Evolutionary conservation across 257 asterid species (phyloP).

Genomic region (Solanum piurae): DNA sequence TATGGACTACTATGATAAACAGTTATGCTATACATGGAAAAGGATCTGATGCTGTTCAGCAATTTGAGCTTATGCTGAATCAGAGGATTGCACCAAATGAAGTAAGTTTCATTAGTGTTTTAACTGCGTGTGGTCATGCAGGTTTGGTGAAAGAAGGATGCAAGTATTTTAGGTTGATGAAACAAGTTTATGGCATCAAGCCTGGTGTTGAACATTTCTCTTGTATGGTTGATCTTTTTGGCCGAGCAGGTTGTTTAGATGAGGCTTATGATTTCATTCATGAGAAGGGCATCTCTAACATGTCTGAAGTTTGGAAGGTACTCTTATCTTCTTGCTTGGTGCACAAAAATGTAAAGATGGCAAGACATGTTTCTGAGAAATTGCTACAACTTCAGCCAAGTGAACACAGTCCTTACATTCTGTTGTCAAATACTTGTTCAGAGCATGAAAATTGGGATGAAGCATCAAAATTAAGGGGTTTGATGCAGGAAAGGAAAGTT

Average conservation of each 20-base stretch:
- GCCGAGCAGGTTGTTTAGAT: conserved; percentile 51
- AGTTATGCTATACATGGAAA: conserved; percentile 51
- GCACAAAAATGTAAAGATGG: conserved; percentile 55
- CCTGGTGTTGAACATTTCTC: conserved; percentile 47
- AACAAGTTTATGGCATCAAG: conserved; percentile 23
- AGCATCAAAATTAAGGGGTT: conserved; percentile 42
- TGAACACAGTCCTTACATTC: conserved; percentile 34
- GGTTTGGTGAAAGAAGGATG: conserved; percentile 66
- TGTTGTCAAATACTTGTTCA: conserved; percentile 48
- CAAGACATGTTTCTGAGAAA: conserved; percentile 45
- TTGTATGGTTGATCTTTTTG: conserved; percentile 69
- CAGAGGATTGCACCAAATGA: conserved; percentile 46
- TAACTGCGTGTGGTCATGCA: conserved; percentile 69
- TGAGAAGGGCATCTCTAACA: conserved; percentile 29
- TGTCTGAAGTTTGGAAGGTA: conserved; percentile 48
- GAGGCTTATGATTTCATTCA: conserved; percentile 47
- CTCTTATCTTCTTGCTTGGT: conserved; percentile 50
- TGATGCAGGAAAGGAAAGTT: conserved; percentile 38
- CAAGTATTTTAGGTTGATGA: conserved; percentile 59
- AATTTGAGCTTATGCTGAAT: conserved; percentile 45
- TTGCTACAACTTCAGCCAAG: conserved; percentile 36
- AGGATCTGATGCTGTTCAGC: conserved; percentile 46
- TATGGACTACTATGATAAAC: conserved; percentile 62
- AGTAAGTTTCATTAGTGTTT: conserved; percentile 52
- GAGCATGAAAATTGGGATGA: conserved; percentile 45